Conservation (phyloP, 192 early-diverging fungal genomes). For the Coemansia sp. region DNA sequence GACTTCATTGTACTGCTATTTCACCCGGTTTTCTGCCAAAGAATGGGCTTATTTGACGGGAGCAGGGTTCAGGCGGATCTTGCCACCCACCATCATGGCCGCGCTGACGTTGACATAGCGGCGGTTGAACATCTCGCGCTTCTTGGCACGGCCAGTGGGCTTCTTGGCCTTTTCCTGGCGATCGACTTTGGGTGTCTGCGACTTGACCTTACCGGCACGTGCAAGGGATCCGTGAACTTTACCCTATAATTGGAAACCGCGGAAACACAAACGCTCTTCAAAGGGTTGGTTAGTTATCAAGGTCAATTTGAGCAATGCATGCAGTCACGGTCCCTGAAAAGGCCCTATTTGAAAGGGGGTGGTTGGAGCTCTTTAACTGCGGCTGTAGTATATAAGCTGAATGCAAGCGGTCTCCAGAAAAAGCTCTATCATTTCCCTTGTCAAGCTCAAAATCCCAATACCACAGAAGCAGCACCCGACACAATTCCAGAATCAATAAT, state of each 20-base stretch:
- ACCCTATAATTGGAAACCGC: constrained; percentile 62
- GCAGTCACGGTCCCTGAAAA: too few relatives aligned
- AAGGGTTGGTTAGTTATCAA: too few relatives aligned
- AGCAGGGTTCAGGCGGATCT: constrained; percentile 68
- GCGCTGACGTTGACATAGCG: constrained; percentile 93
- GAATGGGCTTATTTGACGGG: constrained; percentile 27
- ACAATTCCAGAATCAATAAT: too few relatives aligned
- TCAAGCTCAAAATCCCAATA: background rate
- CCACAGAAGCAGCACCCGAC: too few relatives aligned
- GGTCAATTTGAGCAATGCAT: too few relatives aligned
- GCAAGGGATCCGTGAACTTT: constrained; percentile 99
- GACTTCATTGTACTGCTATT: background rate
- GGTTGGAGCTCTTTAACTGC: too few relatives aligned
- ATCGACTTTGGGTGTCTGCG: constrained; percentile 97
- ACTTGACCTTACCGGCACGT: constrained; percentile 99
- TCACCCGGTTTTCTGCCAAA: background rate
- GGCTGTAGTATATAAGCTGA: too few relatives aligned
- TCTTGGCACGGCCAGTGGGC: constrained; percentile 88
- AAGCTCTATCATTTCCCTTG: too few relatives aligned
- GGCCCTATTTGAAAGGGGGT: too few relatives aligned
- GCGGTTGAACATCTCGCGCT: constrained; percentile 94
- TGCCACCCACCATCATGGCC: constrained; percentile 69
- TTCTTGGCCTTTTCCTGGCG: constrained; percentile 97
- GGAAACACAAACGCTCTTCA: too few relatives aligned
- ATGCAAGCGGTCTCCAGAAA: too few relatives aligned